phyloP scores from a whole-genome alignment of 2,329 filamentous ascomycete species.

The Alternaria brassicae region DNA sequence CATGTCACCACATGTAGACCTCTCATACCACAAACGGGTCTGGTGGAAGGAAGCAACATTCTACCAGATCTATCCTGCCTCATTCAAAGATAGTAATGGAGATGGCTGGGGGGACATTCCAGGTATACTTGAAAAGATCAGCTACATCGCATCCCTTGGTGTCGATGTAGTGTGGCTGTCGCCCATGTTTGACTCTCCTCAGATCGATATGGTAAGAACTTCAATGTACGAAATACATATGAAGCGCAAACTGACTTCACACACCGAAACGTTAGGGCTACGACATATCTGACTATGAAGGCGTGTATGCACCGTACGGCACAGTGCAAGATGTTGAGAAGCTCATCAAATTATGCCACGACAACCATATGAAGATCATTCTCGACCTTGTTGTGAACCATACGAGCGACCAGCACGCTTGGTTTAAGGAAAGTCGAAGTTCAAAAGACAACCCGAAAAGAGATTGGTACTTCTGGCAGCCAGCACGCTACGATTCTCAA shows the following conservation, averaged over 20 bases:
- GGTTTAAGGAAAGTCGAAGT: constrained; percentile 72
- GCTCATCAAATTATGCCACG: constrained; percentile 66
- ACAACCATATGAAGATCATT: constrained; percentile 72
- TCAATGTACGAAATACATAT: background rate
- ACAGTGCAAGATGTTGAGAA: constrained; percentile 70
- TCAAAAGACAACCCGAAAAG: constrained; percentile 69
- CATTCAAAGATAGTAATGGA: constrained; percentile 59
- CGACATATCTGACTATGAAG: constrained; percentile 72
- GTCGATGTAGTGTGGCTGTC: constrained; percentile 72
- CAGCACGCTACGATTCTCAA: constrained; percentile 59
- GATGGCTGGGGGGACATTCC: constrained; percentile 67
- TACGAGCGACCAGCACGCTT: constrained; percentile 73
- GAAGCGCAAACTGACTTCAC: background rate
- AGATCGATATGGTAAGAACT: constrained; percentile 64
- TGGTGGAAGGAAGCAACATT: constrained; percentile 58
- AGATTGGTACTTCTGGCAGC: constrained; percentile 75
- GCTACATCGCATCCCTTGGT: constrained; percentile 63
- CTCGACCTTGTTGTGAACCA: constrained; percentile 82
- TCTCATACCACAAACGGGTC: constrained; percentile 30
- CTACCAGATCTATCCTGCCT: constrained; percentile 21
- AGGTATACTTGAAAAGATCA: constrained; percentile 51
- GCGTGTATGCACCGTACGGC: constrained; percentile 70
- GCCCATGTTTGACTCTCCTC: constrained; percentile 70
- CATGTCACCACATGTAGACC: constrained; percentile 38
- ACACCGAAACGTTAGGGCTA: constrained; percentile 56